Evolutionary conservation across 805 yeast species (phyloP).

Genomic region (Candida ipomoeae): DNA sequence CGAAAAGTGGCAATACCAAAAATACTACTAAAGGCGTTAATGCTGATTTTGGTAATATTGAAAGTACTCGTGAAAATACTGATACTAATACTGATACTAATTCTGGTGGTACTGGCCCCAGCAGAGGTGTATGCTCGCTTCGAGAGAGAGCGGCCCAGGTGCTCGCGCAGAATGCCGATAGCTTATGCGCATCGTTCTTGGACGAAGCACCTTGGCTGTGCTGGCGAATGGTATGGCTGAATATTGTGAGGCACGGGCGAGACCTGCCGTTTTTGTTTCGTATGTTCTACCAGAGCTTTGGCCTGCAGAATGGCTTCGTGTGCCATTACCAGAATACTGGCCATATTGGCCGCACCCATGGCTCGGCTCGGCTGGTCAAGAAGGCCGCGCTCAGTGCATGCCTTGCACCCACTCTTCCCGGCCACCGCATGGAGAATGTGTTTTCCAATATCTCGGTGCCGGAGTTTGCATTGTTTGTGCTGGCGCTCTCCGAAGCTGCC

Average conservation of each 20-base stretch:
- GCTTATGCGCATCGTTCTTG: constrained; percentile 19
- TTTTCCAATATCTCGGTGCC: constrained; percentile 26
- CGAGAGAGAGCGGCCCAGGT: constrained; percentile 23
- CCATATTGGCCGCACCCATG: not conserved
- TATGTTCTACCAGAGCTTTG: constrained; percentile 24
- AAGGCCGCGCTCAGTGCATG: constrained; percentile 14
- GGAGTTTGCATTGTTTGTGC: constrained; percentile 21
- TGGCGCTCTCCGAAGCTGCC: constrained; percentile 15
- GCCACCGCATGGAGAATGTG: constrained; percentile 35
- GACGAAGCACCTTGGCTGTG: constrained; percentile 25
- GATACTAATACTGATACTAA: not conserved
- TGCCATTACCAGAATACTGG: constrained; percentile 18
- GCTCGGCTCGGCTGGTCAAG: not conserved
- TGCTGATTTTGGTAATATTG: no score
- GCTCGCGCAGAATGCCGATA: constrained; percentile 27
- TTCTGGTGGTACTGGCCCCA: not conserved
- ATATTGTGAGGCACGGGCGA: constrained; percentile 19
- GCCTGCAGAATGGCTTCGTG: constrained; percentile 17
- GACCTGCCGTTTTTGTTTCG: constrained; percentile 30
- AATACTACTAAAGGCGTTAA: no score
- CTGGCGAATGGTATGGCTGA: constrained; percentile 33
- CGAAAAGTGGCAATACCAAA: no score
- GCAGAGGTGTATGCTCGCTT: not conserved
- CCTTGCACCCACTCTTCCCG: constrained; percentile 13
- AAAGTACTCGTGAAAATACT: not conserved